Conservation (phyloP, 2,329 filamentous ascomycete species). For the Colletotrichum sp. region DNA sequence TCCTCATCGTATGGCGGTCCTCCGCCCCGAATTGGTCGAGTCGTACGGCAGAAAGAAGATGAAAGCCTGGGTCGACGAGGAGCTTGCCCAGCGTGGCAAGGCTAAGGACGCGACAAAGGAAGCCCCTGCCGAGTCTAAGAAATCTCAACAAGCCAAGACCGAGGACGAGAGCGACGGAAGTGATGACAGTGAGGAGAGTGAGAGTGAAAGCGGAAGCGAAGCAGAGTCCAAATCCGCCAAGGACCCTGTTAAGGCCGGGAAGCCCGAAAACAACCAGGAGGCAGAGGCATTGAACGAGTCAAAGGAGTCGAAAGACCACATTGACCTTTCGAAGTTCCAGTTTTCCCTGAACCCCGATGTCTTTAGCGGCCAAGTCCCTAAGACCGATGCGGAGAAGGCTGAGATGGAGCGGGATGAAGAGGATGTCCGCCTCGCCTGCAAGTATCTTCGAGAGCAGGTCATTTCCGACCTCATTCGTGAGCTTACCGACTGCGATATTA, state of each 20-base stretch:
- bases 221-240: constrained; percentile 39
- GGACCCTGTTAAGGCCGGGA: not conserved
- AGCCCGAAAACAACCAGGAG: constrained; percentile 25
- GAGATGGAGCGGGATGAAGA: constrained; percentile 84
- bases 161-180: constrained; percentile 31
- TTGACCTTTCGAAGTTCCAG: constrained; percentile 86
- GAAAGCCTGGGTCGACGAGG: constrained; percentile 83
- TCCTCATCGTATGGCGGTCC: constrained; percentile 94
- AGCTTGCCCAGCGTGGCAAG: constrained; percentile 69
- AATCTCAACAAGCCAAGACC: constrained; percentile 6
- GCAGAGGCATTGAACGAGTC: constrained; percentile 27
- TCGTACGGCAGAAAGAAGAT: constrained; percentile 84
- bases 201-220: constrained; percentile 37
- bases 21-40: constrained; percentile 90
- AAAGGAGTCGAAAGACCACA: constrained; percentile 60
- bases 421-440: constrained; percentile 84
- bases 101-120: constrained; percentile 37
- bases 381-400: constrained; percentile 88
- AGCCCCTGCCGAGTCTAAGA: constrained; percentile 18
- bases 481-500: constrained; percentile 88
- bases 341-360: constrained; percentile 94
- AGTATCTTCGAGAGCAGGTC: constrained; percentile 75
- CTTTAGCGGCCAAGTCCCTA: constrained; percentile 89
- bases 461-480: constrained; percentile 89
- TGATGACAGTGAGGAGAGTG: constrained; percentile 26